A percentile compares a stretch with the other conserved stretches of the same genome.
Evolutionary conservation across 345 rosid species (phyloP).

Genomic region (Syzygium grande): DNA sequence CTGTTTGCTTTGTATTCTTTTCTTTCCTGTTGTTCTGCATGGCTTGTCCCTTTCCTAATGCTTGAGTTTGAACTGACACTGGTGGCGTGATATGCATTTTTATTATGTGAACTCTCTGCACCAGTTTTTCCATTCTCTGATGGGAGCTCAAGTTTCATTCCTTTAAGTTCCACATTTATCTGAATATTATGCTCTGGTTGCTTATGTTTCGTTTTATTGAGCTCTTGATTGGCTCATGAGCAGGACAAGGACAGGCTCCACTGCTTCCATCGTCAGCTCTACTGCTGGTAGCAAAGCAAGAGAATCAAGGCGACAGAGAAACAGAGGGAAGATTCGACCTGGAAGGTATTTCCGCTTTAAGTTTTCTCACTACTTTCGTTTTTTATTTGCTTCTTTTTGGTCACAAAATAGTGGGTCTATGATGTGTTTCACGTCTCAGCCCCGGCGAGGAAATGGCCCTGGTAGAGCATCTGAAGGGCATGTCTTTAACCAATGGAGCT

Average conservation of each 20-base stretch:
- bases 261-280: slow-evolving; percentile 68
- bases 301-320: slow-evolving; percentile 59
- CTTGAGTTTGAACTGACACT: background rate
- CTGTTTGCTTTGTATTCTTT: background rate
- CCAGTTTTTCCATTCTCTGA: background rate
- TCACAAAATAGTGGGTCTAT: background rate
- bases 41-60: background rate
- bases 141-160: background rate
- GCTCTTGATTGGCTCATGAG: background rate
- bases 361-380: background rate
- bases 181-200: background rate
- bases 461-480: slow-evolving; percentile 87
- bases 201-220: background rate
- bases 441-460: slow-evolving; percentile 95
- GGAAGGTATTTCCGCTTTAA: slow-evolving; percentile 52
- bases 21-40: background rate
- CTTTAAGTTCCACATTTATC: background rate
- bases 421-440: slow-evolving; percentile 22
- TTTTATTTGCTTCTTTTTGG: background rate
- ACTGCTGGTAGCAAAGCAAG: slow-evolving; percentile 61
- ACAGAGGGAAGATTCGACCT: slow-evolving; percentile 83
- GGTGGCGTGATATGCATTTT: background rate
- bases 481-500: slow-evolving; percentile 63
- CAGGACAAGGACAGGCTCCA: slow-evolving; percentile 71
- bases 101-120: background rate